Base-by-base conservation (phyloP, 176 grass and related monocot genomes). In the Rhipidocladum racemiflorum region DNA sequence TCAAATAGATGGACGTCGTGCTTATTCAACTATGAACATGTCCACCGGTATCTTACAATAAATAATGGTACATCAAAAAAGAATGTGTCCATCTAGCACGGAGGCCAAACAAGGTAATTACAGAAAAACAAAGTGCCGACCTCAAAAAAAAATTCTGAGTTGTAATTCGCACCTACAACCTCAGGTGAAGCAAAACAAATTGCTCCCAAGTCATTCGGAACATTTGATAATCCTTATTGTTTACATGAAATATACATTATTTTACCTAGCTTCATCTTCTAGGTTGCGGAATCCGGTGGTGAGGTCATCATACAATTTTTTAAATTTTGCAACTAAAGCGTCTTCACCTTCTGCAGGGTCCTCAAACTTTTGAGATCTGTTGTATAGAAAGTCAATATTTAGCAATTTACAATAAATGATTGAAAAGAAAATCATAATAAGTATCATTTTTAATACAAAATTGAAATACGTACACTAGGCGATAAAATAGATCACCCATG, bases 311-410 rank as follows among this genome's bases (percentile, higher is more conserved):
- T 92, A 89, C 50, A 97, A 43, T 77, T 92, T 91, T 86, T 97
- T 79, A 74, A 97, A 97, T 66, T 97, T 97, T 13, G 60, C 90
- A 0, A 85, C 45, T 62, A 97, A 27, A 16, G 75, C 70, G 5
- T 92, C 92, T 69, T 97, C 92, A 4, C 95, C 95, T 83, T 97
- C 92, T 6, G 95, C 92, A 0, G 95, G 95, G 51, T 94, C 95
- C 84, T 97, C 95, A 0, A 97, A 94, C 77, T 94, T 97, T 75
- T 97, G 92, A 18, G 92, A 97, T 21, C 95, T 97, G 57, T 66
- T 23, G 7, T 18, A 36, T 7, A 62, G 24, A 35, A 72, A 21
- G 30, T 72, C 16, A 81, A 12, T 7, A 66, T n/a, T 61, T 53
- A 49, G 40, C 34, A 53, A 20, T 18, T 67, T 48, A 0, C 24